Evolutionary conservation across 1,284 basidiomycete genomes (phyloP).

Genomic region (Leccinum proliferum): DNA sequence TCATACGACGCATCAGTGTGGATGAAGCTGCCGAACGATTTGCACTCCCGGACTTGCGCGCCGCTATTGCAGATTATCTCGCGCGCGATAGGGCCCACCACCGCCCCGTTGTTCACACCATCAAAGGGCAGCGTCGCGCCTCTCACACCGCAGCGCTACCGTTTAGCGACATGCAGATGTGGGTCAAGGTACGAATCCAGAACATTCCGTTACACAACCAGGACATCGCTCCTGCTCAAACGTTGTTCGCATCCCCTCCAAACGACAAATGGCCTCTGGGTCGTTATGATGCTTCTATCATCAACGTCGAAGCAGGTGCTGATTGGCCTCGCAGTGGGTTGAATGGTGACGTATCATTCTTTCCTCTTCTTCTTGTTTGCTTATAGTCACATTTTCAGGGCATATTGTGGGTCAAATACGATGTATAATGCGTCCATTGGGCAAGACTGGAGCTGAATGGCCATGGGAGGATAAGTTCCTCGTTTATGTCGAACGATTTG

Average conservation of each 20-base stretch:
- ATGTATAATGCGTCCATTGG: neutral
- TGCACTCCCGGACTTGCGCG: neutral
- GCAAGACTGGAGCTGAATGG: neutral
- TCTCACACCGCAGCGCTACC: neutral
- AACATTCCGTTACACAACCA: neutral
- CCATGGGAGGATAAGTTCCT: neutral
- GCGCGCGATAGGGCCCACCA: neutral
- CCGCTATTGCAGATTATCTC: neutral
- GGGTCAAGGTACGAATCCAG: neutral
- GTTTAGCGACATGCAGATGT: neutral
- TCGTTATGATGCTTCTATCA: neutral
- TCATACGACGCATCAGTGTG: neutral
- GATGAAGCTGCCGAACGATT: neutral
- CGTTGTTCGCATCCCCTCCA: neutral
- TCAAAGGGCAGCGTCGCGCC: neutral
- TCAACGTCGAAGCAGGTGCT: neutral
- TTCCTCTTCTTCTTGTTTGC: neutral
- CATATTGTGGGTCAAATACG: neutral
- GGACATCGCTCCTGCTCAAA: neutral
- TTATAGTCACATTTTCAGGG: neutral
- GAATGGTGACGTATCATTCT: no score
- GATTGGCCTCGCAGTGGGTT: neutral
- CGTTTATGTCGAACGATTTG: neutral
- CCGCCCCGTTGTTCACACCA: neutral
- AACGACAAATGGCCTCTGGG: neutral